Percentiles rank a stretch among this genome's conserved stretches.
phyloP scores from a whole-genome alignment of 192 early-diverging fungal genomes.

The Gigaspora rosea region DNA sequence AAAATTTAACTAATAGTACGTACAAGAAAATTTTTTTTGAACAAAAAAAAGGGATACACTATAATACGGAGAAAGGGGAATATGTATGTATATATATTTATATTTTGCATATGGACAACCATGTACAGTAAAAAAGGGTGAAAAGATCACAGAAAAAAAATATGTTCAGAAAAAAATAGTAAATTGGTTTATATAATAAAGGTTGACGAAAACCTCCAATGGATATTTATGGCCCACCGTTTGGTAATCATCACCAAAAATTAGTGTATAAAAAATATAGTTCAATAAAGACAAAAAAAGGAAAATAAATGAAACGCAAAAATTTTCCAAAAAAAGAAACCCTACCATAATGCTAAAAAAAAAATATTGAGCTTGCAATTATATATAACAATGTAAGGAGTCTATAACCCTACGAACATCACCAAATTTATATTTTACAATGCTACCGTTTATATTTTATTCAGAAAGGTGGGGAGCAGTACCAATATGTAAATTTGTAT shows the following conservation, averaged over 20 bases:
- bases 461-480: background rate
- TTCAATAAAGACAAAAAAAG: background rate
- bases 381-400: constrained; percentile 17
- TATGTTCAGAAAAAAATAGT: constrained; percentile 7
- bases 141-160: constrained; percentile 19
- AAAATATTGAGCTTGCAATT: background rate
- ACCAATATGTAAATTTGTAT: background rate
- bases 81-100: constrained; percentile 11
- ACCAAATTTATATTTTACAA: constrained; percentile 3
- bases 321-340: background rate
- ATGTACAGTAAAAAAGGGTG: constrained; percentile 16
- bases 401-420: constrained; percentile 2
- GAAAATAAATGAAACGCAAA: background rate
- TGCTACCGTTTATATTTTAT: constrained; percentile 4
- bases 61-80: constrained; percentile 3
- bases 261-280: background rate
- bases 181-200: constrained; percentile 7
- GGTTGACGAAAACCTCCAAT: background rate
- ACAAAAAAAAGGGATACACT: background rate
- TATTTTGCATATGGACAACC: background rate
- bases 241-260: background rate
- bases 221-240: background rate
- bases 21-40: constrained; percentile 14
- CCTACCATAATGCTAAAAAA: background rate
- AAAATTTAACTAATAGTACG: background rate